These are phyloP conservation scores for Pleurozium schreberi DNA, from an alignment of 225 moss, liverwort and hornwort species.

Conservation along the genomic window DNA sequence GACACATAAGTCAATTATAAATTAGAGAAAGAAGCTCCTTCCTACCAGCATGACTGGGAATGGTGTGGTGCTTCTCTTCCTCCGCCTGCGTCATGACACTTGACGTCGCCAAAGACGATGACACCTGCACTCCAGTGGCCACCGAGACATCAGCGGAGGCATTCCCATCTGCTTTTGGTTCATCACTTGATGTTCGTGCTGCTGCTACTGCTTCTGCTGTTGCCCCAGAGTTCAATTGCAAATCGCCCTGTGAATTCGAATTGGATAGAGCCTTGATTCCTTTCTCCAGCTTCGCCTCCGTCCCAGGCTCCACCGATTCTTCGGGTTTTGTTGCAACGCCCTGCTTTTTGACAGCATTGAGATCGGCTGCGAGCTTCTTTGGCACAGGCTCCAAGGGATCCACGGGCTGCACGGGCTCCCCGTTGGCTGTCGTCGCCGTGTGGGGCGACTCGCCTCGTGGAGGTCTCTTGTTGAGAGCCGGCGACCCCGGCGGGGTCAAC, in stretches of 20 bases:
- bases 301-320: constrained; percentile 4
- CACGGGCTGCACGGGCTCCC: constrained; percentile 8
- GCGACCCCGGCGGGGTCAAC: constrained; percentile 50
- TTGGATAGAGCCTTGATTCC: background rate
- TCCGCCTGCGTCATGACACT: constrained; percentile 12
- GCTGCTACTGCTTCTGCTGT: background rate
- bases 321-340: constrained; percentile 9
- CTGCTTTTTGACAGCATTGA: constrained; percentile 35
- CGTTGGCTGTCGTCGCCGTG: constrained; percentile 16
- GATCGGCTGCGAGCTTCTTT: constrained; percentile 26
- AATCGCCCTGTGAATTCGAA: constrained; percentile 17
- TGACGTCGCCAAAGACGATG: constrained; percentile 24
- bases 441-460: constrained; percentile 29
- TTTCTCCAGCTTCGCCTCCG: constrained; percentile 8
- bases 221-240: constrained; percentile 9
- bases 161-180: constrained; percentile 12
- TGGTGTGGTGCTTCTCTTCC: constrained; percentile 26
- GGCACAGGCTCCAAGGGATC: constrained; percentile 20
- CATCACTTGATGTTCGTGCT: background rate
- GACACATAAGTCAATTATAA: background rate
- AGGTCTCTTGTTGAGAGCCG: constrained; percentile 35
- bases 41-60: constrained; percentile 68
- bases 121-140: constrained; percentile 4
- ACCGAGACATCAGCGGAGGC: background rate
- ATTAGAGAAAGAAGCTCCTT: background rate